Evolutionary conservation across 2,329 filamentous ascomycete species (phyloP), one percentile per base, ranked within the genome.

Genomic region (Colletotrichum zoysiae): DNA sequence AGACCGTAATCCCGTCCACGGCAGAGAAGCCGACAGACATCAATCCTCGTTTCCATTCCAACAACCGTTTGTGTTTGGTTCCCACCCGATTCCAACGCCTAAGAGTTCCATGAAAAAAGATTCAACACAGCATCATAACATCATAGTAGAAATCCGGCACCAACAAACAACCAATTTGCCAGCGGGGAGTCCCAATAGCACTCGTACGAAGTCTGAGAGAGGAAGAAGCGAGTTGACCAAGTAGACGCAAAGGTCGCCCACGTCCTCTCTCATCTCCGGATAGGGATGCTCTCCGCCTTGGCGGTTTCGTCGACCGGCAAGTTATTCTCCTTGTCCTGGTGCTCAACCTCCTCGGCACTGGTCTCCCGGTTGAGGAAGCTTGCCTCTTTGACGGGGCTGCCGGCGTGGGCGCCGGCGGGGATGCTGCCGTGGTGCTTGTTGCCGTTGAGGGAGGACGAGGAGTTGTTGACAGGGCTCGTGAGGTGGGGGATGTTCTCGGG

Each of bases 401-500:
- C 91, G 74, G 89, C 88, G 76, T 90, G 88, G 74, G 86, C 79
- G 68, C 86, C 85, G 67, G 81, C 58, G 40, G 70, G 48, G 50
- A 76, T 69, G 65, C 73, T 75, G 64, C 66, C 62, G 62, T 68
- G 50, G 66, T 72, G 66, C 42, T 74, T 70, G 61, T 70, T 64
- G 57, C 55, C 65, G 50, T 74, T 70, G 48, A 75, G 74, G 38
- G 68, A 60, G 50, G 70, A 69, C 3, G 69, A 71, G n/a, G 73
- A 73, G 62, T 73, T 73, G 74, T 84, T 78, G 83, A 88, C 82
- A 73, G 92, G 91, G 68, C 92, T 92, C 55, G 92, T 91, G 76
- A 95, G 89, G 85, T 97, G 95, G 40, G 95, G 95, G 82, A 98
- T 97, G 82, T 97, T 97, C 84, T 97, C 95, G 76, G 95, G 95